Evolutionary conservation across 2,329 filamentous ascomycete species (phyloP).

Genomic region (Cladosporium sp.): DNA sequence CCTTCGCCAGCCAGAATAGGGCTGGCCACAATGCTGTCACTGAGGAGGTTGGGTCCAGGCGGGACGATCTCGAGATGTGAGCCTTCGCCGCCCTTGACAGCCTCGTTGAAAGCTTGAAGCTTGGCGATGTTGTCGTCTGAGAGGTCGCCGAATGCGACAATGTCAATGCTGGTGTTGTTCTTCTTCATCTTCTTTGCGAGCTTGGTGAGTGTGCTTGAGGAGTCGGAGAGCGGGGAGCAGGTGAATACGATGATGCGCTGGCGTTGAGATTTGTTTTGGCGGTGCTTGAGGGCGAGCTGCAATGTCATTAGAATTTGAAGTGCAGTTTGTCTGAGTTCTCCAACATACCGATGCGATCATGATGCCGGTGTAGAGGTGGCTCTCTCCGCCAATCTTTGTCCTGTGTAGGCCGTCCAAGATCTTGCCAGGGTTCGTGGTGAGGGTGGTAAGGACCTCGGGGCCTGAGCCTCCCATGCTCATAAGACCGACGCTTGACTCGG

Average conservation of each 20-base stretch:
- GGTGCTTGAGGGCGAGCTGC: slow-evolving; percentile 93
- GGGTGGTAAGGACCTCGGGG: slow-evolving; percentile 94
- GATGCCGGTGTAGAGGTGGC: slow-evolving; percentile 88
- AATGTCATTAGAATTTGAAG: slow-evolving; percentile 22
- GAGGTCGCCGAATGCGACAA: slow-evolving; percentile 91
- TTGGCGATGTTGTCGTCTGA: slow-evolving; percentile 87
- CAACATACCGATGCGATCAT: slow-evolving; percentile 84
- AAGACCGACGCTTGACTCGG: slow-evolving; percentile 92
- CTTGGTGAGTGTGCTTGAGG: slow-evolving; percentile 82
- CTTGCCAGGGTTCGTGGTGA: slow-evolving; percentile 95
- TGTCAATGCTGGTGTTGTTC: slow-evolving; percentile 88
- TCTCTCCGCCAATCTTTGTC: slow-evolving; percentile 88
- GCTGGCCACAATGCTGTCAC: slow-evolving; percentile 84
- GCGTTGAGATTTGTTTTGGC: slow-evolving; percentile 94
- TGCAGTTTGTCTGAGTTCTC: not conserved
- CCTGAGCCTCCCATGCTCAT: slow-evolving; percentile 99
- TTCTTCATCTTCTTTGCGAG: slow-evolving; percentile 99
- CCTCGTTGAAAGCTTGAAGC: slow-evolving; percentile 88
- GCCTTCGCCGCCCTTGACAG: slow-evolving; percentile 86
- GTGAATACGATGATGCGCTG: slow-evolving; percentile 97
- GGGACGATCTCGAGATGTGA: slow-evolving; percentile 89
- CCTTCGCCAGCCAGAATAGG: slow-evolving; percentile 87
- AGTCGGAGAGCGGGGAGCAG: slow-evolving; percentile 87
- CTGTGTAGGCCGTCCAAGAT: slow-evolving; percentile 88
- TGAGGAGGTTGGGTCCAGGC: slow-evolving; percentile 86